Base-by-base conservation (phyloP, 768 basidiomycete species). In the Tylopilus cervinicoccineus region DNA sequence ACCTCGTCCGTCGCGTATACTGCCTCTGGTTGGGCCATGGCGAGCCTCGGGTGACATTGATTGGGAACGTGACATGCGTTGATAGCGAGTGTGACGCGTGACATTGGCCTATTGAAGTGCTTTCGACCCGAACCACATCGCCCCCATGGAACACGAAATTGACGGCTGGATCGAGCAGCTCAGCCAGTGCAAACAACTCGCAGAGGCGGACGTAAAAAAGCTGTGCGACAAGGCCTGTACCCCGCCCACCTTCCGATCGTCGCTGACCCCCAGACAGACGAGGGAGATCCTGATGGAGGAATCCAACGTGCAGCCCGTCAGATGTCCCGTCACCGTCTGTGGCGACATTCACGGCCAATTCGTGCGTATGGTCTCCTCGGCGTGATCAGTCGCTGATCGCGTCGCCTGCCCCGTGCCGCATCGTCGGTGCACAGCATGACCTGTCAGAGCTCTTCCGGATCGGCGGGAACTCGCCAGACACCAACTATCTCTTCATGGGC, bases 291-390 rank as follows among this genome's bases (percentile, higher is more conserved):
- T 99, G 68, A 94, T 96, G 88, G 95, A 96, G 64, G 96, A 99
- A 75, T 93, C 91, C 27, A 99, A 99, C 67, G 96, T 99, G 2
- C 95, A 98, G 71, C 94, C 94, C 19, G 96, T 99, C 46, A 78
- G 88, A 70, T 98, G 95, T 75, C 96, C 96, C 26, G 96, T 99
- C 57, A 99, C 96, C 41, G 96, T 99, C 51, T 99, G 96, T 64
- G 96, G 96, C 51, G 96, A 99, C 73, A 98, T 99, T 54, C 96
- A 99, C 67, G 96, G 96, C 40, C 96, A 99, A 83, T 99, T 99
- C 72, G 95, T 98, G 72, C 74, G 94, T 86, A 58, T 46, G 28
- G 27, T 54, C 58, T 47, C 38, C n/a, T 39, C n/a, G 19, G 27
- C 41, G 45, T 53, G 57, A 61, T 61, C 57, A 50, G 28, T 31